phyloP scores from a whole-genome alignment of 768 basidiomycete species.

The Chalciporus piperatus region DNA sequence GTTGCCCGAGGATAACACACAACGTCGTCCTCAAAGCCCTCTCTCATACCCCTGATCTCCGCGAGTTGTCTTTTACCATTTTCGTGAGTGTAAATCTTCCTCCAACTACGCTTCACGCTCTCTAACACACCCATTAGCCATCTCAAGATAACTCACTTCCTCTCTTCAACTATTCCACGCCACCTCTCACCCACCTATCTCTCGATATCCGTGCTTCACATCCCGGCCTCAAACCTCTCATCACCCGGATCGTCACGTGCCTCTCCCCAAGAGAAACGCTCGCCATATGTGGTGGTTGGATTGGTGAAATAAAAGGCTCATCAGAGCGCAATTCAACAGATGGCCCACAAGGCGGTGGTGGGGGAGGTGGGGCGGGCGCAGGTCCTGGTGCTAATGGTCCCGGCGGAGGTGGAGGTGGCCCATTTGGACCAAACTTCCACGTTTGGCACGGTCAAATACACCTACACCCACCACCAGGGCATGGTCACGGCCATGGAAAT shows the following conservation, averaged over 20 bases:
- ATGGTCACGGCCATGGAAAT: neutral
- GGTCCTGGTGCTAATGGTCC: neutral
- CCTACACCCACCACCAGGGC: too few species aligned
- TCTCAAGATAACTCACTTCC: slow-evolving; percentile 10
- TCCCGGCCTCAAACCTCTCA: slow-evolving; percentile 16
- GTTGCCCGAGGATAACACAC: slow-evolving; percentile 59
- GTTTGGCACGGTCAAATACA: neutral
- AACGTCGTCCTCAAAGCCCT: slow-evolving; percentile 41
- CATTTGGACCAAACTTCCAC: slow-evolving; percentile 5
- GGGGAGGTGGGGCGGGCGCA: neutral
- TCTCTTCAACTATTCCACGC: slow-evolving; percentile 26
- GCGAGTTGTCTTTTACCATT: slow-evolving; percentile 59
- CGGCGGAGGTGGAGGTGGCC: neutral
- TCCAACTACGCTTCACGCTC: neutral
- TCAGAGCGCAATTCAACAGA: slow-evolving; percentile 12
- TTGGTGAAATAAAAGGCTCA: slow-evolving; percentile 32
- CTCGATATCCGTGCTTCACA: slow-evolving; percentile 45
- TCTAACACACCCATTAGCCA: slow-evolving; percentile 10
- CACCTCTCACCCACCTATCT: slow-evolving; percentile 48
- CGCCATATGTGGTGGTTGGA: slow-evolving; percentile 28
- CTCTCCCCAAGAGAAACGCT: slow-evolving; percentile 31
- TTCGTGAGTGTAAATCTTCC: slow-evolving; percentile 40
- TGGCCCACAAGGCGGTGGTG: neutral
- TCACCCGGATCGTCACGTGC: slow-evolving; percentile 21
- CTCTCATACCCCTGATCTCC: slow-evolving; percentile 50